Evolutionary conservation across 768 basidiomycete genomes (phyloP).

Genomic region (Rhodotorula paludigena): DNA sequence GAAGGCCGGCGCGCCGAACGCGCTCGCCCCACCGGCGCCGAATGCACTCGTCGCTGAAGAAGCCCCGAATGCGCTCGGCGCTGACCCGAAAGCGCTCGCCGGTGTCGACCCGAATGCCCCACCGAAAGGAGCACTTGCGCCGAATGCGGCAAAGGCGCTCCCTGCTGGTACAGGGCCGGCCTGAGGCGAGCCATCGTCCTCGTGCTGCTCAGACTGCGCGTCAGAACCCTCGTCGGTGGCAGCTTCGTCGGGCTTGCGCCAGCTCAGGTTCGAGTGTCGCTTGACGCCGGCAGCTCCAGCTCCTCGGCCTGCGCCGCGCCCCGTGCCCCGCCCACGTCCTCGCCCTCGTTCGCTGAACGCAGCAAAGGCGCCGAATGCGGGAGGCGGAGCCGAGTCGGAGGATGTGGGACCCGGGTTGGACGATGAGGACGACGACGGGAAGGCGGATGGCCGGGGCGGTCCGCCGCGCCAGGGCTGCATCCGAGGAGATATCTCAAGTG

Average conservation of each 20-base stretch:
- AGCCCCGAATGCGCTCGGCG: slow-evolving; percentile 5
- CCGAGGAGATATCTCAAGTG: no score
- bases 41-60: background rate
- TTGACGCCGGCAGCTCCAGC: background rate
- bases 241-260: background rate
- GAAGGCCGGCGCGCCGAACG: background rate
- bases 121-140: background rate
- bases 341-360: background rate
- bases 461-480: background rate
- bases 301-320: background rate
- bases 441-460: background rate
- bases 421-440: background rate
- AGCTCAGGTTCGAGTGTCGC: background rate
- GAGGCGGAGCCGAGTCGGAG: background rate
- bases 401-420: background rate
- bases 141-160: slow-evolving; percentile 20
- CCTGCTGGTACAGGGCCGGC: no score
- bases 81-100: background rate
- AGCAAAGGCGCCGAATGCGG: background rate
- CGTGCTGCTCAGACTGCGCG: fast-evolving
- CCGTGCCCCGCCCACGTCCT: background rate
- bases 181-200: background rate
- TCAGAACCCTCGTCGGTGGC: background rate
- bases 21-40: background rate
- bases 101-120: background rate